A percentile compares a stretch with the other conserved stretches of the same genome.
Conservation (phyloP, 768 basidiomycete species). For the Boletus sp. region DNA sequence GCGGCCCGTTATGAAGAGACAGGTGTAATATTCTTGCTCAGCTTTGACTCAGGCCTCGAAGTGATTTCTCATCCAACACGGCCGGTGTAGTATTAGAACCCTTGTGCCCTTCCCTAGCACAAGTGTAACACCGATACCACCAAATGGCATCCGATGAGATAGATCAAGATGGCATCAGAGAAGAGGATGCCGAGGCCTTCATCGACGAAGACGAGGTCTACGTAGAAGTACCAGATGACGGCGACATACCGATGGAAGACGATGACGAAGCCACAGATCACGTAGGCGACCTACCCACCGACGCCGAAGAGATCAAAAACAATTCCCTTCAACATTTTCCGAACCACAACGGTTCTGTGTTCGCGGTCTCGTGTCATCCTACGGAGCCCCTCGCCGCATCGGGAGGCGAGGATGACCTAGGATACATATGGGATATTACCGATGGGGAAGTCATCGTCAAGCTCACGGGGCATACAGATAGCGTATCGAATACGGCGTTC, state of each 20-base stretch:
- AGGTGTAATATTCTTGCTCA: neutral
- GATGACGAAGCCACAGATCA: slow-evolving; percentile 55
- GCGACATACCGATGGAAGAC: slow-evolving; percentile 69
- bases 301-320: slow-evolving; percentile 45
- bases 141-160: slow-evolving; percentile 35
- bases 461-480: slow-evolving; percentile 91
- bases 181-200: slow-evolving; percentile 55
- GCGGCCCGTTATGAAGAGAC: neutral
- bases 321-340: slow-evolving; percentile 70
- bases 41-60: neutral
- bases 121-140: slow-evolving; percentile 1
- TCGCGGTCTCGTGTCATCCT: slow-evolving; percentile 81
- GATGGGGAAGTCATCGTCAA: slow-evolving; percentile 78
- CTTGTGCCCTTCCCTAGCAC: neutral
- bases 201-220: slow-evolving; percentile 65
- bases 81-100: neutral
- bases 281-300: slow-evolving; percentile 40
- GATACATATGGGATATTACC: slow-evolving; percentile 88
- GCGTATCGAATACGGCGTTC: slow-evolving; percentile 76
- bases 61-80: slow-evolving; percentile 27
- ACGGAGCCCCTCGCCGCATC: slow-evolving; percentile 77
- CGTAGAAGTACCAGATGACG: slow-evolving; percentile 62
- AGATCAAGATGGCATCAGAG: slow-evolving; percentile 33
- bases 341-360: slow-evolving; percentile 74
- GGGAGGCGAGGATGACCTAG: slow-evolving; percentile 93